A percentile compares a stretch with the other conserved stretches of the same genome.
These are phyloP conservation scores for Medakamo hakoo DNA, from an alignment of 139 green algal genomes.

Conservation along the genomic window DNA sequence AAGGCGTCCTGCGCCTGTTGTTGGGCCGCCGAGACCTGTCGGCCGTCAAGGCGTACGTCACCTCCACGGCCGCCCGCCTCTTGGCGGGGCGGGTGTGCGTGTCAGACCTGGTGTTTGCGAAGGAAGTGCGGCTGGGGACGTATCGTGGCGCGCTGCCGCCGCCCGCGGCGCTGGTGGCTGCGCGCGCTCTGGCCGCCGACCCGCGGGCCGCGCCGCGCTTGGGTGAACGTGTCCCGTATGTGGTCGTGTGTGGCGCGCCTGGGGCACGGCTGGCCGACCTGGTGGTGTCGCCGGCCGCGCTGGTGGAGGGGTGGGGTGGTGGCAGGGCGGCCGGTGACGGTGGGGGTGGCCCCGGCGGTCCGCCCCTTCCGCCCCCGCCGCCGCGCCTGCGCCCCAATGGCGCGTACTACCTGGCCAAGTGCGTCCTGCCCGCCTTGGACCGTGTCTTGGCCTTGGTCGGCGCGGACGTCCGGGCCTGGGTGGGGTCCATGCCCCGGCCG, in stretches of 20 bases:
- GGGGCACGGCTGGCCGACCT: conserved; percentile 57
- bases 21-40: conserved; percentile 64
- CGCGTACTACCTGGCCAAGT: conserved; percentile 89
- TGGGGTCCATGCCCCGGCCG: conserved; percentile 50
- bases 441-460: conserved; percentile 75
- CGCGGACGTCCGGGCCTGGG: conserved; percentile 75
- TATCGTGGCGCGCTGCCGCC: conserved; percentile 51
- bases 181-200: conserved; percentile 58
- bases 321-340: no score
- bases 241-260: conserved; percentile 68
- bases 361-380: no score
- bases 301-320: conserved; percentile 44
- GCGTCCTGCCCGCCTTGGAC: conserved; percentile 83
- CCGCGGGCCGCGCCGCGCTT: conserved; percentile 69
- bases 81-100: conserved; percentile 62
- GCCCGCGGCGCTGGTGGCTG: conserved; percentile 76
- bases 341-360: no score
- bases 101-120: conserved; percentile 81
- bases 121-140: conserved; percentile 68
- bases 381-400: conserved; percentile 60
- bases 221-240: conserved; percentile 80
- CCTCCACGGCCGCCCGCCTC: conserved; percentile 74
- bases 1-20: conserved; percentile 61
- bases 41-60: conserved; percentile 62
- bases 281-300: conserved; percentile 47